Base-by-base conservation (phyloP, 352 stramenopile genomes). In the Globisporangium abappressorium region DNA sequence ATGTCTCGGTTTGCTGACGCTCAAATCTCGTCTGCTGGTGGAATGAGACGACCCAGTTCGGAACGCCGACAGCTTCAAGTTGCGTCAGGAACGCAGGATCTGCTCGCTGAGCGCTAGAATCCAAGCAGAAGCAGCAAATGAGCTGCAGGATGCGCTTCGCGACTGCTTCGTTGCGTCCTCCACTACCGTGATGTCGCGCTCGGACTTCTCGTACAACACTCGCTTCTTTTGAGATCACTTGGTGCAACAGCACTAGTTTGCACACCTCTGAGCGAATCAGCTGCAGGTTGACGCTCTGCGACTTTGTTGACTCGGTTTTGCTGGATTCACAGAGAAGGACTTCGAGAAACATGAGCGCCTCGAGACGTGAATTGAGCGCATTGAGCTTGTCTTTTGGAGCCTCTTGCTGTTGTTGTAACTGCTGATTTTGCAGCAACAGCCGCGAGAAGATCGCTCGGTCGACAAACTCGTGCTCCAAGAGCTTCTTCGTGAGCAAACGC, bases 141-240 rank as follows among this genome's bases (percentile, higher is more conserved):
- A 82, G 51, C 58, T 82, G 77, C 30, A 85, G 67, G 1, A 77
- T 30, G 15, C 77, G 75, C 41, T 82, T 85, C 11, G 72, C 66
- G 9, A 71, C 66, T 5, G 70, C 70, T 26, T 71, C 26, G 15
- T 62, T 51, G 5, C 73, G 73, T 3, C 26, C 43, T 9, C 54
- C 14, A 3, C 28, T 20, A 41, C 8, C 36, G 5, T n/a, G 6
- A 49, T 33, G 6, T 15, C 14, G 28, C 14, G 26, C 30, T 46
- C 41, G 55, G 4, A 28, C 62, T 30, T 57, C 14, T 7, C 59
- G 69, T 38, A 76, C n/a, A 26, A 36, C 62, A 11, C 36, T 18
- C 2, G 72, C 64, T 38, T 74, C 69, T 65, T 68, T 74, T 11
- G 57, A 36, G 30, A 75, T 71, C 11, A 69, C 62, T 14, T 71